These are phyloP conservation scores for Dactylonectria macrodidyma DNA, from an alignment of 2,329 filamentous ascomycete species.

Conservation along the genomic window DNA sequence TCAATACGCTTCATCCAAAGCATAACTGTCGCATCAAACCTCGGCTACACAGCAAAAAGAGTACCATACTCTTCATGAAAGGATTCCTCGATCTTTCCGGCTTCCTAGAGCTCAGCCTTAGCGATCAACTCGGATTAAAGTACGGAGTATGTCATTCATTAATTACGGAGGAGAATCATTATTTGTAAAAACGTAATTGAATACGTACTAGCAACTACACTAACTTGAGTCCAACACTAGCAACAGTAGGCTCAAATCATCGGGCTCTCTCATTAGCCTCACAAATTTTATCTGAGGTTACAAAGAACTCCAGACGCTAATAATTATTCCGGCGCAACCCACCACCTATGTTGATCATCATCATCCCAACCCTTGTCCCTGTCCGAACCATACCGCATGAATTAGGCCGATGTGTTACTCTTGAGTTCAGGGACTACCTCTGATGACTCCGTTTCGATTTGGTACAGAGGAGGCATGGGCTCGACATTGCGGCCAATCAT, in stretches of 20 bases:
- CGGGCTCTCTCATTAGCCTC: background rate
- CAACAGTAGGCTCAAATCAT: slow-evolving; percentile 6
- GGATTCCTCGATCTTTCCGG: background rate
- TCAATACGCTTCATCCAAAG: background rate
- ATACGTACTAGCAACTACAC: slow-evolving; percentile 13
- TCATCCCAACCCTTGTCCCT: background rate
- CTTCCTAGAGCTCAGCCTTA: background rate
- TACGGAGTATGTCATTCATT: slow-evolving; percentile 3
- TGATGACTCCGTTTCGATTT: slow-evolving; percentile 41
- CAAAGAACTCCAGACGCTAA: too few relatives aligned
- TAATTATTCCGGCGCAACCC: background rate
- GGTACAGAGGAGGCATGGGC: slow-evolving; percentile 37
- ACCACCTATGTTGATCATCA: background rate
- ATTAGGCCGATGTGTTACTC: slow-evolving; percentile 2
- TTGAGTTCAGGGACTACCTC: slow-evolving; percentile 59
- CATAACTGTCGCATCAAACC: slow-evolving; percentile 1
- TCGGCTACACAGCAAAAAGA: background rate
- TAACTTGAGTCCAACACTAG: background rate
- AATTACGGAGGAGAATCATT: slow-evolving; percentile 6
- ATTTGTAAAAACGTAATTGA: background rate
- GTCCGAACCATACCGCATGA: slow-evolving; percentile 47
- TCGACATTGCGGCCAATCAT: slow-evolving; percentile 21
- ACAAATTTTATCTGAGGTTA: background rate
- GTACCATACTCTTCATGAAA: background rate
- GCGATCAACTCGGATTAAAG: background rate